Evolutionary conservation across 2,329 filamentous ascomycete genomes (phyloP).

Genomic region (Scytalidium sp.): DNA sequence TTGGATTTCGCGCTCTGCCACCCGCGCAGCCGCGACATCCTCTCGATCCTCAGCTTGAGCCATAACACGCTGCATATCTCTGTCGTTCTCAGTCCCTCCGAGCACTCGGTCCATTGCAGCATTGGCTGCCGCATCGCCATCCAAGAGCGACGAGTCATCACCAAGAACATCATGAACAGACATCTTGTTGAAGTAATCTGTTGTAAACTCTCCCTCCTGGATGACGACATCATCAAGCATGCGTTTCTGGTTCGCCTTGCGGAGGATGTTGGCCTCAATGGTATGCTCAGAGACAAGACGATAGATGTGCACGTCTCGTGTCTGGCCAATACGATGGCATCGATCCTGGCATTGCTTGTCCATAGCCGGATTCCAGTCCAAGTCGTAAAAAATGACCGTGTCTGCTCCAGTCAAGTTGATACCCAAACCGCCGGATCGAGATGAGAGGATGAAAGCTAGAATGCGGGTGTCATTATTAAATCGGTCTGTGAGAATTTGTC

Average conservation of each 20-base stretch:
- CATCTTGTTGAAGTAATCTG: conserved; percentile 86
- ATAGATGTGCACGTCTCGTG: conserved; percentile 96
- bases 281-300: conserved; percentile 90
- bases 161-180: conserved; percentile 66
- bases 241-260: conserved; percentile 95
- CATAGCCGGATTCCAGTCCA: conserved; percentile 99
- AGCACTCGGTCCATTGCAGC: conserved; percentile 85
- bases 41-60: conserved; percentile 91
- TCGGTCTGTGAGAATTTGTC: conserved; percentile 90
- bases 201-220: conserved; percentile 96
- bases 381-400: conserved; percentile 97
- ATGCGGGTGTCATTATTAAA: conserved; percentile 96
- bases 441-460: conserved; percentile 91
- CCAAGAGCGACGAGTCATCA: conserved; percentile 49
- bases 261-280: conserved; percentile 95
- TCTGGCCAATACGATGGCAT: conserved; percentile 95
- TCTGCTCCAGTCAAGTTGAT: conserved; percentile 97
- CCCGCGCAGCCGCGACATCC: conserved; percentile 82
- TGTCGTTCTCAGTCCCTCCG: conserved; percentile 53
- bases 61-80: conserved; percentile 69
- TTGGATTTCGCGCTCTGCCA: conserved; percentile 84
- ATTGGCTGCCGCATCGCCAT: conserved; percentile 69
- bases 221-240: conserved; percentile 98
- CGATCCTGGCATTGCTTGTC: conserved; percentile 98
- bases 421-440: conserved; percentile 87